Evolutionary conservation across 768 basidiomycete species (phyloP), one percentile per base, ranked within the genome.

Genomic region (Tricholomella constricta): DNA sequence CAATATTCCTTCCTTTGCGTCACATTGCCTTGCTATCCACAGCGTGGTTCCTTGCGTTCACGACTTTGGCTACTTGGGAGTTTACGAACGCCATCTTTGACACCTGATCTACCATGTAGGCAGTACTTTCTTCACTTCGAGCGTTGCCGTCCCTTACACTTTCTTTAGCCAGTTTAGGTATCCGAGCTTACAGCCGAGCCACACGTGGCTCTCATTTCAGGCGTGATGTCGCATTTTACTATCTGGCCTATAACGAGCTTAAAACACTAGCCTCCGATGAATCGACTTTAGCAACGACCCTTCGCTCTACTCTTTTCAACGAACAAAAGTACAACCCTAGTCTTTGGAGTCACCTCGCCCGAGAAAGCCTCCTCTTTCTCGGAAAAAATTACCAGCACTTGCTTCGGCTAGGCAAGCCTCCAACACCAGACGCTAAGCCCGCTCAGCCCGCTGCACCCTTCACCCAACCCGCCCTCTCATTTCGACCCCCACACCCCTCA

Each of bases 341-440:
- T 46, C 67, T 89, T 8, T 92, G 91, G 90, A 72, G 71, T 17
- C 74, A 75, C 2, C 69, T 91, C 27, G 72, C 73, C 7, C 78
- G 88, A 4, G 82, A 84, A 49, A 74, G 79, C 7, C 74, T 93
- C 2, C 62, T 88, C 9, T 63, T 79, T 6, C 73, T 92, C 1
- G 89, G 88, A 8, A 63, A 71, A 1, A 88, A 93, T 65, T 91
- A 91, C 55, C 87, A 87, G 59, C 70, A 75, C 0, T 72, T 91
- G 43, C 69, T 87, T 2, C 76, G 81, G 1, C 72, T 81, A n/a
- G 90, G 90, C 1, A 70, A 72, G 17, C 74, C 72, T 11, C 64
- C 71, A 0, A 59, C 65, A 1, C 23, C 71, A 27, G 31, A 57
- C 44, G 10, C 60, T 25, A 56, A 62, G 17, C 43, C 69, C 7